phyloP scores from a whole-genome alignment of 805 yeast species.

The Zygotorulaspora danielsina region DNA sequence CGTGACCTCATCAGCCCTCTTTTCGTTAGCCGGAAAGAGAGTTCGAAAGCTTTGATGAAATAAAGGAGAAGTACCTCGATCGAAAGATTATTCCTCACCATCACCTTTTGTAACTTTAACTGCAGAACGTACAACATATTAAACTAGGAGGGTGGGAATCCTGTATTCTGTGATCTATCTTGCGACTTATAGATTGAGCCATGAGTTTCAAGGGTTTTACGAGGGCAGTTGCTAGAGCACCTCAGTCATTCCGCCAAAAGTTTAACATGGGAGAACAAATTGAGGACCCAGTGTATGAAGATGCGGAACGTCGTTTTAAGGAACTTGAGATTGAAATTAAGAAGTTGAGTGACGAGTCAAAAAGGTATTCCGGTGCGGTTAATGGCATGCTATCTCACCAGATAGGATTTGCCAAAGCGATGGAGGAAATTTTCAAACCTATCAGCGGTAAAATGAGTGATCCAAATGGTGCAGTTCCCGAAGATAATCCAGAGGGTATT shows the following conservation, averaged over 20 bases:
- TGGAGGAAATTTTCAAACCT: slow-evolving; percentile 94
- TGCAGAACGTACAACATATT: not conserved
- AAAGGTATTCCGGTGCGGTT: slow-evolving; percentile 84
- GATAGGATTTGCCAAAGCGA: slow-evolving; percentile 90
- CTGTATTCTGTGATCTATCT: not conserved
- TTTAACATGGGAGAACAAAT: slow-evolving; percentile 78
- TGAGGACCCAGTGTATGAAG: slow-evolving; percentile 84
- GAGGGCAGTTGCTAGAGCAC: slow-evolving; percentile 79
- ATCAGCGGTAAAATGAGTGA: slow-evolving; percentile 89
- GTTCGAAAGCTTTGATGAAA: not conserved
- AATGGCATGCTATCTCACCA: slow-evolving; percentile 92
- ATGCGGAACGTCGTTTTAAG: slow-evolving; percentile 94
- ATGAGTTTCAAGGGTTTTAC: slow-evolving; percentile 90
- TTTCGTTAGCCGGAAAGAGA: not conserved
- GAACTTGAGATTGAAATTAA: slow-evolving; percentile 88
- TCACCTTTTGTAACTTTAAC: no score
- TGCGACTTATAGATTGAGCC: slow-evolving; percentile 1
- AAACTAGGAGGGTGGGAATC: not conserved
- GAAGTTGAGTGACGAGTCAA: slow-evolving; percentile 83
- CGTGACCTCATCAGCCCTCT: not conserved
- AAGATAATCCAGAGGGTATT: slow-evolving; percentile 95
- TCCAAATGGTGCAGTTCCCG: slow-evolving; percentile 79
- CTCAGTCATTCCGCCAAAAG: slow-evolving; percentile 86
- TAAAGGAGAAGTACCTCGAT: no score
- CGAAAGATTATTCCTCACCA: no score